Conservation (phyloP, 108 stramenopile genomes). For the Discostella pseudostelligera region DNA sequence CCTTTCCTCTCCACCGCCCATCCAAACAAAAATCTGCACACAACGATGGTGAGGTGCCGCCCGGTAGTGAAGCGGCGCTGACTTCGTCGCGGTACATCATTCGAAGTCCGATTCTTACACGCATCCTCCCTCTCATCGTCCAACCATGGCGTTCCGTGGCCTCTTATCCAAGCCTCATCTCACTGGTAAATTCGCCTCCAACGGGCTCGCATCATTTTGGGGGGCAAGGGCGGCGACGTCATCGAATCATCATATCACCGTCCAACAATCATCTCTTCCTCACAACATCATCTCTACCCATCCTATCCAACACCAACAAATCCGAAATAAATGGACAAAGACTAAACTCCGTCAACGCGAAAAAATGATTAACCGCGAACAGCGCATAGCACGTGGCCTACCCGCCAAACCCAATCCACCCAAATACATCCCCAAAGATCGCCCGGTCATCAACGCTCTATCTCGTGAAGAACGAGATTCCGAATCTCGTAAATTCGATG, state of each 20-base stretch:
- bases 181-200: background rate
- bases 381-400: conserved; percentile 35
- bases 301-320: conserved; percentile 10
- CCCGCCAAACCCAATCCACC: conserved; percentile 54
- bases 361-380: conserved; percentile 42
- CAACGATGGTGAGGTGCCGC: too few relatives aligned
- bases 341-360: conserved; percentile 35
- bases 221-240: background rate
- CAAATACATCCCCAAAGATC: conserved; percentile 65
- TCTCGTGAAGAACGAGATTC: conserved; percentile 57
- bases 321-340: conserved; percentile 28
- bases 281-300: background rate
- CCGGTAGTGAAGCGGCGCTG: too few relatives aligned
- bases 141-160: conserved; percentile 6
- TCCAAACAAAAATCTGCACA: background rate
- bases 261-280: background rate
- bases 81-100: too few relatives aligned
- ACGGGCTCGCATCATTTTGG: conserved; percentile 6
- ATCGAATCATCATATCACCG: background rate
- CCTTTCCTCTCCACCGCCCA: background rate
- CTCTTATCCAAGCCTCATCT: conserved; percentile 4
- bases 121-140: too few relatives aligned
- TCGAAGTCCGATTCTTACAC: too few relatives aligned
- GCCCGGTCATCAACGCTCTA: conserved; percentile 72
- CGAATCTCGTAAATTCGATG: conserved; percentile 58